A percentile compares a stretch with the other conserved stretches of the same genome.
phyloP scores from a whole-genome alignment of 768 basidiomycete species.

The Lentinus tigrinus region DNA sequence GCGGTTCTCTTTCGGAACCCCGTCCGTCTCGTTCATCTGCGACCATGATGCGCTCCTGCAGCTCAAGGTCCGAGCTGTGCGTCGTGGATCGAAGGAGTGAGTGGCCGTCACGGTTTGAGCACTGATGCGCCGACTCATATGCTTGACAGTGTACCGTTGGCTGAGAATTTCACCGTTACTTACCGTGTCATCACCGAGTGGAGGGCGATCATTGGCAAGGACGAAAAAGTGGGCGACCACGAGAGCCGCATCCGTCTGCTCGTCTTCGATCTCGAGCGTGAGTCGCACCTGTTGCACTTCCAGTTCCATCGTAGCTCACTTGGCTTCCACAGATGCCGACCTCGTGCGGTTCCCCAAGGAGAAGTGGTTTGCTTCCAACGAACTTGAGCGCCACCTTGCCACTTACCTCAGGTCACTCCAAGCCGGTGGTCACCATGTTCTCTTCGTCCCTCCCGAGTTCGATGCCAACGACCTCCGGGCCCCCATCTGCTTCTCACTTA shows the following conservation, averaged over 20 bases:
- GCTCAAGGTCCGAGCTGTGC: conserved; percentile 17
- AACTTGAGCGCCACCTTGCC: conserved; percentile 8
- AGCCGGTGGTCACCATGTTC: conserved; percentile 29
- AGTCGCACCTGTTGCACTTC: neutral
- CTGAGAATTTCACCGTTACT: neutral
- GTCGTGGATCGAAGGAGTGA: neutral
- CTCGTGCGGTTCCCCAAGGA: neutral
- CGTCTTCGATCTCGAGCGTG: conserved; percentile 16
- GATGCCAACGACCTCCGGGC: conserved; percentile 18
- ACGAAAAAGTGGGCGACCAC: conserved; percentile 21
- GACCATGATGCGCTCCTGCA: conserved; percentile 31
- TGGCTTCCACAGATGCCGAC: neutral
- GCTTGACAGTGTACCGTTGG: neutral
- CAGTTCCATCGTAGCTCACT: neutral
- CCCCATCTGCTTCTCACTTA: neutral
- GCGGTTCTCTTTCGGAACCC: conserved; percentile 23
- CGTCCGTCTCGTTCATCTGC: conserved; percentile 30
- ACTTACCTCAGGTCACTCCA: conserved; percentile 29
- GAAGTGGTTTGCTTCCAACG: conserved; percentile 7
- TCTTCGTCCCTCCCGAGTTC: conserved; percentile 33
- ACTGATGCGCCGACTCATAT: neutral
- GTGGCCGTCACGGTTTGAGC: neutral
- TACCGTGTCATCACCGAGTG: conserved; percentile 26
- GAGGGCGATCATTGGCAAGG: conserved; percentile 20
- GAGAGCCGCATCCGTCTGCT: conserved; percentile 23